Evolutionary conservation across 2,329 filamentous ascomycete genomes (phyloP).

Genomic region (Thelonectria blattea): DNA sequence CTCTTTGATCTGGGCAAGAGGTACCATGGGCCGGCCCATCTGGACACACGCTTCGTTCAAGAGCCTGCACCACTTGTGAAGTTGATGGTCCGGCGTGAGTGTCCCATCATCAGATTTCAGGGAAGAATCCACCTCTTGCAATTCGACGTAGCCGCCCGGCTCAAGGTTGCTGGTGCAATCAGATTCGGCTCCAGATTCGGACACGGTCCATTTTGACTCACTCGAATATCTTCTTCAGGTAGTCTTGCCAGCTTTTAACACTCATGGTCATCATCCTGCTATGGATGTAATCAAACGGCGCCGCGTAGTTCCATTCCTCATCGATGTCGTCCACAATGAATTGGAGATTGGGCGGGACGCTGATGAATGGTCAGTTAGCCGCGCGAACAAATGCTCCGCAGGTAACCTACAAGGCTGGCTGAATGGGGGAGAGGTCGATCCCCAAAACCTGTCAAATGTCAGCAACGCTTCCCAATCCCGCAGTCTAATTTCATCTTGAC

Average conservation of each 20-base stretch:
- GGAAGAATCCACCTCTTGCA: conserved; percentile 13
- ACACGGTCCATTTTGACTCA: neutral
- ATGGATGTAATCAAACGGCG: conserved; percentile 23
- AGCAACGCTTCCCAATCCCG: neutral
- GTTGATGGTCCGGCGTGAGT: neutral
- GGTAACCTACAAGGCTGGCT: conserved; percentile 10
- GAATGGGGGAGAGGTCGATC: conserved; percentile 14
- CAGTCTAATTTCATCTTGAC: neutral
- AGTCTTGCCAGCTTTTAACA: conserved; percentile 12
- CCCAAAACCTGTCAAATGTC: conserved; percentile 9
- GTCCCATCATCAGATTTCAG: conserved; percentile 7
- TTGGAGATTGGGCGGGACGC: conserved; percentile 15
- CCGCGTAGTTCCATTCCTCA: conserved; percentile 17
- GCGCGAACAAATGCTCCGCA: neutral
- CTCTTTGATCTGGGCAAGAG: neutral
- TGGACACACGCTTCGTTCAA: neutral
- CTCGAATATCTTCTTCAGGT: conserved; percentile 16
- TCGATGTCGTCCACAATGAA: conserved; percentile 23
- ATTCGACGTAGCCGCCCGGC: conserved; percentile 18
- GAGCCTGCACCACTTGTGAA: conserved; percentile 1
- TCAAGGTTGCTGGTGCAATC: conserved; percentile 6
- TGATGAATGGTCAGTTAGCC: conserved; percentile 1
- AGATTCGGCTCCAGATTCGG: neutral
- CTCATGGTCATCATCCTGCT: conserved; percentile 24
- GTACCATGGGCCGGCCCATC: conserved; percentile 10